phyloP scores from a whole-genome alignment of 2,329 filamentous ascomycete genomes.

The Xylariales sp. region DNA sequence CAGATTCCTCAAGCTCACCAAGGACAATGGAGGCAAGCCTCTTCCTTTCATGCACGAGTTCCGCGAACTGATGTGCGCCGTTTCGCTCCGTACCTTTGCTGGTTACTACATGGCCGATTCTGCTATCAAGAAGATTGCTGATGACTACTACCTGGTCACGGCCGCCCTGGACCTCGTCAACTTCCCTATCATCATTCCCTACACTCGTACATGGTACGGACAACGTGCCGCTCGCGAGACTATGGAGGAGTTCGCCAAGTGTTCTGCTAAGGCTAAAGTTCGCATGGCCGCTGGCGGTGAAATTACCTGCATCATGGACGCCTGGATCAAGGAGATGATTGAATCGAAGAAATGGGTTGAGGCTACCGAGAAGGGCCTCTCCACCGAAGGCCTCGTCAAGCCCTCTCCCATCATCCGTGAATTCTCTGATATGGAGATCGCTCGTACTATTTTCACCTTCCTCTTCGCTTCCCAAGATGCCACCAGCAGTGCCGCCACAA shows the following conservation, averaged over 20 bases:
- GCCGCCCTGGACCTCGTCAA: slow-evolving; percentile 97
- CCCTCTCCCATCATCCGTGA: slow-evolving; percentile 83
- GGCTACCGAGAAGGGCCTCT: slow-evolving; percentile 77
- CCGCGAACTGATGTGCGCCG: slow-evolving; percentile 93
- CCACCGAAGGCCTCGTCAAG: slow-evolving; percentile 78
- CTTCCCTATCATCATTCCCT: slow-evolving; percentile 96
- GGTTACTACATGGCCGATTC: slow-evolving; percentile 94
- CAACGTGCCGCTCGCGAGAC: slow-evolving; percentile 97
- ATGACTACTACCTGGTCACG: slow-evolving; percentile 97
- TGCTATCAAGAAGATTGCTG: slow-evolving; percentile 90
- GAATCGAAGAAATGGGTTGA: slow-evolving; percentile 85
- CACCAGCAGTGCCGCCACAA: slow-evolving; percentile 91
- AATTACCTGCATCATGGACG: slow-evolving; percentile 93
- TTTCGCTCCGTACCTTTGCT: slow-evolving; percentile 96
- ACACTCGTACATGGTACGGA: slow-evolving; percentile 95
- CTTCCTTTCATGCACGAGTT: slow-evolving; percentile 91
- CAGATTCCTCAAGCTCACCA: slow-evolving; percentile 79
- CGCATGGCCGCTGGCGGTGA: slow-evolving; percentile 90
- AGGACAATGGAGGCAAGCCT: slow-evolving; percentile 77
- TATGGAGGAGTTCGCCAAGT: slow-evolving; percentile 87
- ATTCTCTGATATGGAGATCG: slow-evolving; percentile 91
- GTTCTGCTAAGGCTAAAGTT: slow-evolving; percentile 91
- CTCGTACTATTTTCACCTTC: slow-evolving; percentile 95
- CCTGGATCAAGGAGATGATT: slow-evolving; percentile 90
- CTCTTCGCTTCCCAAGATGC: slow-evolving; percentile 98